These are phyloP conservation scores for Arachnomyces sp. DNA, from an alignment of 2,329 filamentous ascomycete species.

Conservation along the genomic window DNA sequence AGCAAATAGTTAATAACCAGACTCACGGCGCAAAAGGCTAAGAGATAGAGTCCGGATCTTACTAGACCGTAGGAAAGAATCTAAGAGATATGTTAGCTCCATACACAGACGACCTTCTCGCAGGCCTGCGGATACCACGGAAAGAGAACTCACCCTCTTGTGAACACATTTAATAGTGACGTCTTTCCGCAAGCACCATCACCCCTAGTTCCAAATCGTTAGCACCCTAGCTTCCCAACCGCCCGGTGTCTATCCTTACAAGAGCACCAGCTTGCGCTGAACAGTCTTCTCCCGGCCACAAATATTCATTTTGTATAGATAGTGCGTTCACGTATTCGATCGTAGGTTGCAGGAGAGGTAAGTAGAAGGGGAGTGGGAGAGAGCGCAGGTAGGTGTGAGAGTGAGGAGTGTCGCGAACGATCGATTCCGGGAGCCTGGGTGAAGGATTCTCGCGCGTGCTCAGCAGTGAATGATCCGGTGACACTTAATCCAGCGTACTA, in stretches of 20 bases:
- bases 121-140: neutral
- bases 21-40: constrained; percentile 4
- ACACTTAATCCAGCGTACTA: neutral
- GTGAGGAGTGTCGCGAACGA: neutral
- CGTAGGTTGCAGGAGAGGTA: neutral
- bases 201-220: constrained; percentile 50
- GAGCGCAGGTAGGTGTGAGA: constrained; percentile 1
- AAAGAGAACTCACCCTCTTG: constrained; percentile 64
- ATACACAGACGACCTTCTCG: constrained; percentile 2
- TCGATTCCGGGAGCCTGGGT: too few species aligned
- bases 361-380: constrained; percentile 7
- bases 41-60: constrained; percentile 26
- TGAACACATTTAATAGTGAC: constrained; percentile 94
- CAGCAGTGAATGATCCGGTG: too few species aligned
- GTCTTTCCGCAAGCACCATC: constrained; percentile 98
- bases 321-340: too few species aligned
- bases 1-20: constrained; percentile 6
- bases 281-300: constrained; percentile 74
- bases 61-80: constrained; percentile 96
- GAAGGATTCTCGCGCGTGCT: neutral
- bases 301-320: constrained; percentile 37
- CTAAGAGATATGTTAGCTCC: constrained; percentile 36
- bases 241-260: constrained; percentile 46
- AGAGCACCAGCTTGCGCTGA: constrained; percentile 90
- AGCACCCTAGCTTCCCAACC: neutral